These are phyloP conservation scores for Cutaneotrichosporon cavernicola DNA, from an alignment of 1,284 basidiomycete genomes.

Conservation along the genomic window DNA sequence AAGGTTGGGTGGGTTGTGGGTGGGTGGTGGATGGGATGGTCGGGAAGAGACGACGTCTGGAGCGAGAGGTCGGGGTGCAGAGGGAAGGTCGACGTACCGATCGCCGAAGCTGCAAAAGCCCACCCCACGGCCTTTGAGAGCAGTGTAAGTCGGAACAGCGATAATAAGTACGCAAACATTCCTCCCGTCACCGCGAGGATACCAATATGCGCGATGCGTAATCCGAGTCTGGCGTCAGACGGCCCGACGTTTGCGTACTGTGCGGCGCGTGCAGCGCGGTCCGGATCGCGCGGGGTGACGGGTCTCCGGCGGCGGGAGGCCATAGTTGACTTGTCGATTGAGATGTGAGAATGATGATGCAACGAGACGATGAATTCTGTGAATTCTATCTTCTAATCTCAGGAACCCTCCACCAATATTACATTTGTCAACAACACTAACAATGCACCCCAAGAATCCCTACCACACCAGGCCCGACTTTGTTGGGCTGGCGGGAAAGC, in stretches of 20 bases:
- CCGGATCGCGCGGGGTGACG: slow-evolving; percentile 11
- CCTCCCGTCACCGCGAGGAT: not conserved
- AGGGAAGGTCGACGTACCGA: not conserved
- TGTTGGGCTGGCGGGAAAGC: slow-evolving; percentile 59
- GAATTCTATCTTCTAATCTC: too few relatives aligned
- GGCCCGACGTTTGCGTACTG: not conserved
- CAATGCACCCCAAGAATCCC: slow-evolving; percentile 53
- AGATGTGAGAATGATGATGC: not conserved
- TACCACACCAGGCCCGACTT: slow-evolving; percentile 65
- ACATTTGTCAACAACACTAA: not conserved
- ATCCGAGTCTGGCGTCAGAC: slow-evolving; percentile 2
- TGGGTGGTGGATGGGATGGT: not conserved
- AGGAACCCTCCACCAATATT: too few relatives aligned
- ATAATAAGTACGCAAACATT: not conserved
- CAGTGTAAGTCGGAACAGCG: not conserved
- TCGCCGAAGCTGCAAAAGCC: not conserved
- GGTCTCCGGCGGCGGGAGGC: not conserved
- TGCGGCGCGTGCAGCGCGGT: slow-evolving; percentile 13
- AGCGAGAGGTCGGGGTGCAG: not conserved
- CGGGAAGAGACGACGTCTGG: not conserved
- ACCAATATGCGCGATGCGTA: slow-evolving; percentile 5
- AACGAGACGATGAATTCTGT: not conserved
- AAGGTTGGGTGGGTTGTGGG: not conserved
- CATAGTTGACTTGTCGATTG: not conserved
- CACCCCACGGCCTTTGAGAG: not conserved